Evolutionary conservation across 257 asterid genomes (phyloP), one percentile per base, ranked within the genome.

Genomic region (Capsicum pubescens): DNA sequence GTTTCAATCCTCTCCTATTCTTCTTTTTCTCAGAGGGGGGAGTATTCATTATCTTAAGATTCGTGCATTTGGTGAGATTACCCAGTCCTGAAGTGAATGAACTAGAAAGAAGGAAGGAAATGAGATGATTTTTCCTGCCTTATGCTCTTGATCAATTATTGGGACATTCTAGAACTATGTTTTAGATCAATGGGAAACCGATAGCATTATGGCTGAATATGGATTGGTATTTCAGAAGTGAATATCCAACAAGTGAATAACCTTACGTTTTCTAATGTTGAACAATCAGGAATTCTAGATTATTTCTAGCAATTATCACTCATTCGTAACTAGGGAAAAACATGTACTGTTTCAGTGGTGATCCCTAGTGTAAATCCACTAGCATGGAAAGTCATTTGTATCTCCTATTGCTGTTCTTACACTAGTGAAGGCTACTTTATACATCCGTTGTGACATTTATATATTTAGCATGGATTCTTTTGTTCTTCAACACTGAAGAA

Each of bases 361-460:
- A 15, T 69, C 77, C 32, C 77, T 4, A 54, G 3, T 69, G 54
- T 69, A 69, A 69, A 69, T 39, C 77, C 77, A 69, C 77, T 14
- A 69, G 39, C 39, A 69, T 15, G 26, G 54, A 0, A 16, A 69
- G 8, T 67, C 54, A 14, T 8, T 39, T 69, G 32, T 39, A 39
- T 39, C 8, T 68, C 77, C 77, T 68, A 36, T 68, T 16, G 52
- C 5, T 15, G 77, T 68, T 68, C 77, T 39, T 68, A 5, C 77
- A 39, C 26, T 39, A 68, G 77, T 39, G 54, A 2, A 7, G 0
- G 14, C 26, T 68, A 39, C 32, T 68, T 68, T 68, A 39, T 69
- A 2, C 54, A 16, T 69, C 54, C 19, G 4, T 36, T 68, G 8
- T 68, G 54, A 15, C 77, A 69, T 39, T 39, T 16, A 11, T 2